These are phyloP conservation scores for Trapa bicornis DNA, from an alignment of 345 rosid species.

Conservation along the genomic window DNA sequence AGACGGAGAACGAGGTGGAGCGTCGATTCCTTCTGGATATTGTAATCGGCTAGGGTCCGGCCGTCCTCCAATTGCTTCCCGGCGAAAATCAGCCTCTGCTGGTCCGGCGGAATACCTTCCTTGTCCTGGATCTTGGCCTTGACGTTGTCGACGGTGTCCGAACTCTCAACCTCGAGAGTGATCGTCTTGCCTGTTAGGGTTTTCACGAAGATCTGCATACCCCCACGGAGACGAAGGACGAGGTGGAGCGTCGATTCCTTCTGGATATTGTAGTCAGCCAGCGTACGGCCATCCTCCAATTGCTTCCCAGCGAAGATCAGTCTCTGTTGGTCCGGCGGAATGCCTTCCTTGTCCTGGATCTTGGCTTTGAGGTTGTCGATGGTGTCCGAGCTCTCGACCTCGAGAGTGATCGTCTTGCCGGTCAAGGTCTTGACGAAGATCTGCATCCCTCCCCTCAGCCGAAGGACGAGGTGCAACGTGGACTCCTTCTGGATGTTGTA, in stretches of 20 bases:
- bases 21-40: constrained; percentile 18
- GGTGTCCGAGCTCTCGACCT: constrained; percentile 12
- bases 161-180: constrained; percentile 15
- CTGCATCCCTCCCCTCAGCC: too few relatives aligned
- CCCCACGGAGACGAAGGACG: constrained; percentile 13
- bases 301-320: constrained; percentile 14
- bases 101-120: constrained; percentile 19
- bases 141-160: constrained; percentile 16
- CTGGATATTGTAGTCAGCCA: constrained; percentile 13
- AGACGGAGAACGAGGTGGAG: constrained; percentile 17
- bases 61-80: constrained; percentile 20
- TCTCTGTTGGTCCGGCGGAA: constrained; percentile 14
- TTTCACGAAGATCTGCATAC: constrained; percentile 19
- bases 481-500: too few relatives aligned
- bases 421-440: constrained; percentile 9
- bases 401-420: constrained; percentile 11
- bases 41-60: constrained; percentile 14
- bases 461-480: too few relatives aligned
- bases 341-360: constrained; percentile 13
- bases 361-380: constrained; percentile 13
- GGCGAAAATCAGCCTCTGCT: constrained; percentile 15
- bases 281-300: constrained; percentile 12
- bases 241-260: constrained; percentile 15
- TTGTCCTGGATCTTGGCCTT: constrained; percentile 18
- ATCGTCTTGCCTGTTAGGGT: constrained; percentile 16